These are phyloP conservation scores for Tympanopsis confertula DNA, from an alignment of 2,329 filamentous ascomycete species.

Conservation along the genomic window DNA sequence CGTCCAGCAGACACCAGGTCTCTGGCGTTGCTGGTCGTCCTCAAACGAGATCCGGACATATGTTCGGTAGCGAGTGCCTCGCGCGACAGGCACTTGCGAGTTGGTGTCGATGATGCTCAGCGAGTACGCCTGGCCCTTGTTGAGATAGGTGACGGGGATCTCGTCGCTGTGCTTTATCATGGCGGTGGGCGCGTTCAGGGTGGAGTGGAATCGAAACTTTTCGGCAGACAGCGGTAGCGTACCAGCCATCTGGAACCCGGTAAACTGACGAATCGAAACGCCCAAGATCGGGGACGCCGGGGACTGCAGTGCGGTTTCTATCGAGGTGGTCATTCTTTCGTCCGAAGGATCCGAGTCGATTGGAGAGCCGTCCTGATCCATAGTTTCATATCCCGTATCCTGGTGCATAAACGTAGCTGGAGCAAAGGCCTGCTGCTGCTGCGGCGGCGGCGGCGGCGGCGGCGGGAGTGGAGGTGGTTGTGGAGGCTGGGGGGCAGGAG, in stretches of 20 bases:
- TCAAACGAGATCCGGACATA: conserved; percentile 95
- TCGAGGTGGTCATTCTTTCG: conserved; percentile 36
- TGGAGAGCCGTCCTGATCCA: conserved; percentile 64
- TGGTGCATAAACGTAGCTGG: conserved; percentile 73
- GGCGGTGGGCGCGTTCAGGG: conserved; percentile 83
- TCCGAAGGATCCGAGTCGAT: conserved; percentile 42
- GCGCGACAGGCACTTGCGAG: conserved; percentile 42
- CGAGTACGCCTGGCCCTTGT: conserved; percentile 92
- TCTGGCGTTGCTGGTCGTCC: conserved; percentile 81
- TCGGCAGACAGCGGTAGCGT: conserved; percentile 43
- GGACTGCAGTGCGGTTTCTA: conserved; percentile 50
- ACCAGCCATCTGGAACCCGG: conserved; percentile 28
- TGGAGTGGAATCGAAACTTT: conserved; percentile 74
- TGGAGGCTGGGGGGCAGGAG: conserved; percentile 35
- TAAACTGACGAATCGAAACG: conserved; percentile 37
- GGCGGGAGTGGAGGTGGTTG: conserved; percentile 42
- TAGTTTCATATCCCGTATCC: conserved; percentile 67
- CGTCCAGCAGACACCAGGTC: conserved; percentile 76
- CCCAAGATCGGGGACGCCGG: conserved; percentile 46
- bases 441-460: conserved; percentile 4
- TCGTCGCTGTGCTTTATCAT: conserved; percentile 87
- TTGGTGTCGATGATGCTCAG: conserved; percentile 72
- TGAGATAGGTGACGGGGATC: conserved; percentile 93
- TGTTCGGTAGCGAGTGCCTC: conserved; percentile 68
- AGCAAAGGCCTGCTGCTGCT: conserved; percentile 44